Conservation (phyloP, 2,329 filamentous ascomycete genomes). For the Dendryphion nanum region DNA sequence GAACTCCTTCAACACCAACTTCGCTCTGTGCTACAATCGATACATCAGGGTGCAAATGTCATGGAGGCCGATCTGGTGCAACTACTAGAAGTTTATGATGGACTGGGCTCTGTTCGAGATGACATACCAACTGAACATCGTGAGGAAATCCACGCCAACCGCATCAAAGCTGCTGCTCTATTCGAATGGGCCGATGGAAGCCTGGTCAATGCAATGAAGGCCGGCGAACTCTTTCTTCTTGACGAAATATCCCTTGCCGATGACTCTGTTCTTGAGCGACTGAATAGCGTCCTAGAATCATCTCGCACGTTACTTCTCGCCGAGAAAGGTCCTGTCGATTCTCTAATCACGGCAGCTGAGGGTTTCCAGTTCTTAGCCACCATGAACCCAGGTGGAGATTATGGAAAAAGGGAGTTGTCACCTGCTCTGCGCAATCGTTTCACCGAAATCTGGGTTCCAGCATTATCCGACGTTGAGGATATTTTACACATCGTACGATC, state of each 20-base stretch:
- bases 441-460: conserved; percentile 97
- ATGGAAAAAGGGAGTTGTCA: conserved; percentile 95
- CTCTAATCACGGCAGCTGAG: conserved; percentile 69
- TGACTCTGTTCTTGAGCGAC: conserved; percentile 90
- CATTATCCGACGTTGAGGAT: conserved; percentile 80
- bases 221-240: conserved; percentile 85
- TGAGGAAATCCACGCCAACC: conserved; percentile 44
- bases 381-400: conserved; percentile 99
- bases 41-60: too few relatives aligned
- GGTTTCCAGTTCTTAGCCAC: conserved; percentile 97
- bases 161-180: conserved; percentile 72
- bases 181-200: conserved; percentile 98
- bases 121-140: conserved; percentile 46
- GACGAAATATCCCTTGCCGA: conserved; percentile 98
- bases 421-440: conserved; percentile 94
- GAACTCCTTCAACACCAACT: conserved; percentile 66
- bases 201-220: conserved; percentile 89
- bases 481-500: conserved; percentile 80
- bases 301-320: conserved; percentile 83
- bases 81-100: conserved; percentile 60
- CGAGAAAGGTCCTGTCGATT: conserved; percentile 86
- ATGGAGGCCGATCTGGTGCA: conserved; percentile 47
- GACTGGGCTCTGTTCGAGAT: conserved; percentile 47
- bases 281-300: conserved; percentile 95
- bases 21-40: conserved; percentile 31